Evolutionary conservation across 805 yeast species (phyloP).

Genomic region (Komagataella ulmi): DNA sequence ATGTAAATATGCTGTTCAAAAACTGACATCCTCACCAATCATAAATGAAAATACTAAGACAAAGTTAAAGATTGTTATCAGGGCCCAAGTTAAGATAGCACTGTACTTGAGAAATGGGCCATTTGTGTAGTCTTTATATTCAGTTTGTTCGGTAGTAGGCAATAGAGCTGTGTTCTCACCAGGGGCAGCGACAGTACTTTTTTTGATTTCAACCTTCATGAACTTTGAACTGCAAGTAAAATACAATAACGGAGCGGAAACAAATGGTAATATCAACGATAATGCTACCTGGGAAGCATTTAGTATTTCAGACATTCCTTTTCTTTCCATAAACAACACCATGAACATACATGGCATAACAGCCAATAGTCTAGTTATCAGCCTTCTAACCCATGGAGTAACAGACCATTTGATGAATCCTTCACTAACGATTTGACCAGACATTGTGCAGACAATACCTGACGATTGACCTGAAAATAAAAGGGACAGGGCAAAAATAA

Average conservation of each 20-base stretch:
- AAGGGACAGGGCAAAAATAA: constrained; percentile 73
- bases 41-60: constrained; percentile 25
- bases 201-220: constrained; percentile 43
- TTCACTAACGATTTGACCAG: constrained; percentile 87
- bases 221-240: constrained; percentile 59
- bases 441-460: constrained; percentile 85
- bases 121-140: constrained; percentile 45
- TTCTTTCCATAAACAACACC: constrained; percentile 56
- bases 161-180: constrained; percentile 2
- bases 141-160: constrained; percentile 5
- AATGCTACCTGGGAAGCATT: constrained; percentile 81
- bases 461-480: constrained; percentile 83
- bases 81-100: constrained; percentile 53
- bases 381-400: constrained; percentile 68
- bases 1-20: constrained; percentile 6
- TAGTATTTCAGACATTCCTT: constrained; percentile 58
- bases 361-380: constrained; percentile 66
- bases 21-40: constrained; percentile 21
- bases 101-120: constrained; percentile 38
- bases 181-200: neutral
- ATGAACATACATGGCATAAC: constrained; percentile 72
- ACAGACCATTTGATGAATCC: constrained; percentile 79
- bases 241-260: constrained; percentile 75
- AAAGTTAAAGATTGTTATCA: constrained; percentile 57
- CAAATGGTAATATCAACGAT: constrained; percentile 70